Base-by-base conservation (phyloP, 2,329 filamentous ascomycete species). In the Epichloe sylvatica region DNA sequence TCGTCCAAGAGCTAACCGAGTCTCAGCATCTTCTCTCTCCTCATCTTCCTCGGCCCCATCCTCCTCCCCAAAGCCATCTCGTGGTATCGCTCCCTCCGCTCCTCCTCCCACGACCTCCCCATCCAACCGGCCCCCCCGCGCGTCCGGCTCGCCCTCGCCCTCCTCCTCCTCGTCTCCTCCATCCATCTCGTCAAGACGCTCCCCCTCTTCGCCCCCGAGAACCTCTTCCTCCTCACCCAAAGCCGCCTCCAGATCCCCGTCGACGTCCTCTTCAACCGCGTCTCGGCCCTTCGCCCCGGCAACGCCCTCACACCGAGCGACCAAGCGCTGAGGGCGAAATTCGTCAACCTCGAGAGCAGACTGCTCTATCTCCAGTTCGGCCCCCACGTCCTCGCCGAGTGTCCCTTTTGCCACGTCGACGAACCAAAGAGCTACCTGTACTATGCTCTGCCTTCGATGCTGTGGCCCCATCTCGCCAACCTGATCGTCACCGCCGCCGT, bases 351-450 rank as follows among this genome's bases (percentile, higher is more conserved):
- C 49, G 81, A 87, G 56, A 84, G 83, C 45, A 77, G 86, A 49
- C 76, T 92, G 52, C 72, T 94, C 7, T 97, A 96, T 68, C 74
- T 94, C 47, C 81, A 84, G 52, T 94, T 81, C 66, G 92, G 92
- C 2, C 86, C 89, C 0, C 73, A 78, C 35, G 79, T 83, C 8
- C 64, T 97, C 37, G 72, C 81, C 21, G 73, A 80, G 51, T 97
- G 90, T 64, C 76, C 79, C n/a, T 95, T 94, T 70, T 96, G 90
- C 75, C 73, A 70, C 46, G 68, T 78, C n/a, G 81, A 86, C 51
- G 80, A 85, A 45, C 75, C 80, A 5, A 71, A 70, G 37, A 79
- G 77, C 40, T 96, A 89, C 70, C 75, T 94, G 45, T 77, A 86
- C 63, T 97, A 94, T 67, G 83, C 85, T 13, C 67, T 94, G 0